Evolutionary conservation across 371 early-diverging fungal species (phyloP), one percentile per base, ranked within the genome.

Genomic region (Mucor piriformis): DNA sequence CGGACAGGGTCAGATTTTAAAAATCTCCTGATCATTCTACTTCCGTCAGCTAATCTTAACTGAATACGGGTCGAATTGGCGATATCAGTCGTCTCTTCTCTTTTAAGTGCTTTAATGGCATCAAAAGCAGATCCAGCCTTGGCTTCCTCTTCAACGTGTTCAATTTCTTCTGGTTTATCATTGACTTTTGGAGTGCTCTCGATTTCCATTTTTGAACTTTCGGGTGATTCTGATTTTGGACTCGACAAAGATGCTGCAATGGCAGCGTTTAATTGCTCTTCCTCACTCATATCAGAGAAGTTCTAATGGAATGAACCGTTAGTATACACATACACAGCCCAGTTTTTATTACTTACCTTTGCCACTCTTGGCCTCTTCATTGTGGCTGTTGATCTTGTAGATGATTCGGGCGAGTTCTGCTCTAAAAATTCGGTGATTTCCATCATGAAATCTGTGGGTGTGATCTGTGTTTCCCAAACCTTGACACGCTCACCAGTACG

Each of bases 251-350:
- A 88, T 3, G 92, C 92, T 32, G 81, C 84, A 57, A 95, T 84
- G 12, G 95, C 95, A 13, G 91, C 85, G 27, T 86, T 82, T 24
- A 95, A 67, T 60, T 93, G 93, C 59, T 96, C 96, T 33, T 95
- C 97, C 74, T 96, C 97, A 11, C 88, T 84, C 86, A 95, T 85
- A 33, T 91, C 91, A n/a, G 77, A 74, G 2, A 86, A 50, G 27
- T 64, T 65, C 68, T 75, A 57, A 7, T 15, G 2, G 37, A 33
- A 8, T 6, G n/a, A 43, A 8, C 3, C 6, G 7, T 21, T 20
- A 16, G 24, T 34, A 16, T 38, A 53, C 24, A 38, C 35, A 10
- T 21, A 61, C 38, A 3, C 5, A 15, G 15, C 23, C 8, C 8
- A 3, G 2, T 37, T 2, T 35, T 48, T 46, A 6, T 21, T 18